Conservation (phyloP, 2,329 filamentous ascomycete species). For the Talaromyces sp. region DNA sequence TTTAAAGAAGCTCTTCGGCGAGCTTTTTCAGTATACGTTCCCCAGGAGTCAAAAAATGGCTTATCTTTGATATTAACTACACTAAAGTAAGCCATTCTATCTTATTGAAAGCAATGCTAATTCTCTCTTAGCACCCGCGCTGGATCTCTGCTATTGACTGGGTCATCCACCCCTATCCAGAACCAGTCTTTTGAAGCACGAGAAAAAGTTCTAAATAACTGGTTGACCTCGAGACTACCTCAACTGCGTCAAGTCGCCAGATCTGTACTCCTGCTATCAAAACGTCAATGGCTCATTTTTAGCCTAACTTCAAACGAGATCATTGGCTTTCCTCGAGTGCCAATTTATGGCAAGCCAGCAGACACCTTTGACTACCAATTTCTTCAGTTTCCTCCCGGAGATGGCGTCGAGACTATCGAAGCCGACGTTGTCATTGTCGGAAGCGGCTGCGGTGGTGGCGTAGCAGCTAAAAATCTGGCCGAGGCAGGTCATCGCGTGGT, state of each 20-base stretch:
- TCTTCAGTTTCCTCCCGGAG: slow-evolving; percentile 53
- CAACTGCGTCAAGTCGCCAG: slow-evolving; percentile 50
- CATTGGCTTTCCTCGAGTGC: slow-evolving; percentile 54
- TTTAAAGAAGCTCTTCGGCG: slow-evolving; percentile 51
- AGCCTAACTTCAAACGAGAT: slow-evolving; percentile 51
- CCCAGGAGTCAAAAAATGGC: slow-evolving; percentile 47
- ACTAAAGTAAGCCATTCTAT: slow-evolving; percentile 45
- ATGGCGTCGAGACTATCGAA: slow-evolving; percentile 59
- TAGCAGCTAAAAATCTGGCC: slow-evolving; percentile 75
- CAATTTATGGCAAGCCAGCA: slow-evolving; percentile 50
- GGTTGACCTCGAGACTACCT: slow-evolving; percentile 53
- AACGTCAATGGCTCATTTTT: slow-evolving; percentile 51
- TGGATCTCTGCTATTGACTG: slow-evolving; percentile 57
- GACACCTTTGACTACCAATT: slow-evolving; percentile 56
- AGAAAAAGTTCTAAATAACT: slow-evolving; percentile 51
- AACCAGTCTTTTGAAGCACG: slow-evolving; percentile 54
- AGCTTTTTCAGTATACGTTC: slow-evolving; percentile 49
- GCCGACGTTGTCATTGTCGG: slow-evolving; percentile 83
- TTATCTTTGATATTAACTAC: slow-evolving; percentile 52
- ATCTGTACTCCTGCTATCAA: slow-evolving; percentile 49
- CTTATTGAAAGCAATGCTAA: background rate
- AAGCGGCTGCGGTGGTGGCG: slow-evolving; percentile 80
- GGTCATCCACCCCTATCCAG: slow-evolving; percentile 53
- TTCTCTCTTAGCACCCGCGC: slow-evolving; percentile 45
- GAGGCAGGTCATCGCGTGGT: slow-evolving; percentile 72